phyloP scores from a whole-genome alignment of 2,329 filamentous ascomycete species.

The Cladosporium sp. region DNA sequence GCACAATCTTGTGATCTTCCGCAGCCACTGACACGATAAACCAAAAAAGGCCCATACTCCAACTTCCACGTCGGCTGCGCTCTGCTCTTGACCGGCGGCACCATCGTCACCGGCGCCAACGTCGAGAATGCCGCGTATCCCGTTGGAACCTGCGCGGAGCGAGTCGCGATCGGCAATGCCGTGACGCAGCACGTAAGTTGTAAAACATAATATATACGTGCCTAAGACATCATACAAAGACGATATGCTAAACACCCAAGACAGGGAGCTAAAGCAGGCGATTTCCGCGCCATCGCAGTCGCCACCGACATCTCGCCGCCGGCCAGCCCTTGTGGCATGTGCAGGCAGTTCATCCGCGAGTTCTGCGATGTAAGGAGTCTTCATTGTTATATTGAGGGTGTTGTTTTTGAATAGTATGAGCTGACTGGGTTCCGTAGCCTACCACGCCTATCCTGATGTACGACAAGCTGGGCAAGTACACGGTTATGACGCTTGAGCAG shows the following conservation, averaged over 20 bases:
- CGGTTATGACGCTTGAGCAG: constrained; percentile 69
- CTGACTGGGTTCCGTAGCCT: constrained; percentile 22
- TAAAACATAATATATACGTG: not conserved
- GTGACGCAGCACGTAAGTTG: constrained; percentile 50
- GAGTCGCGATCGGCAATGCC: constrained; percentile 82
- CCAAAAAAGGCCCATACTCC: constrained; percentile 70
- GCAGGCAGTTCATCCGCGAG: constrained; percentile 71
- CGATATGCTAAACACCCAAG: not conserved
- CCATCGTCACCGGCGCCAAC: constrained; percentile 71
- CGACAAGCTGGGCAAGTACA: constrained; percentile 72
- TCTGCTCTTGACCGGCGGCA: constrained; percentile 58
- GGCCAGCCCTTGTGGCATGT: constrained; percentile 83
- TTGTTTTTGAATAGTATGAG: not conserved
- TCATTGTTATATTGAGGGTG: too few relatives aligned
- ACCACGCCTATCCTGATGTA: constrained; percentile 86
- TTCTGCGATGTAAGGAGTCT: constrained; percentile 44
- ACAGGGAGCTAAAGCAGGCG: constrained; percentile 41
- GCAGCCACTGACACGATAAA: not conserved
- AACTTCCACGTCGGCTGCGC: constrained; percentile 87
- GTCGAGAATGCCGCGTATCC: constrained; percentile 93
- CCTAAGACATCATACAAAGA: not conserved
- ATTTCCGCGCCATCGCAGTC: constrained; percentile 80
- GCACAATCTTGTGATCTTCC: not conserved
- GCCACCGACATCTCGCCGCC: constrained; percentile 65
- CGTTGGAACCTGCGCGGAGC: constrained; percentile 92